Evolutionary conservation across 2,329 filamentous ascomycete genomes (phyloP).

Genomic region (Hymenoscyphus albidus): DNA sequence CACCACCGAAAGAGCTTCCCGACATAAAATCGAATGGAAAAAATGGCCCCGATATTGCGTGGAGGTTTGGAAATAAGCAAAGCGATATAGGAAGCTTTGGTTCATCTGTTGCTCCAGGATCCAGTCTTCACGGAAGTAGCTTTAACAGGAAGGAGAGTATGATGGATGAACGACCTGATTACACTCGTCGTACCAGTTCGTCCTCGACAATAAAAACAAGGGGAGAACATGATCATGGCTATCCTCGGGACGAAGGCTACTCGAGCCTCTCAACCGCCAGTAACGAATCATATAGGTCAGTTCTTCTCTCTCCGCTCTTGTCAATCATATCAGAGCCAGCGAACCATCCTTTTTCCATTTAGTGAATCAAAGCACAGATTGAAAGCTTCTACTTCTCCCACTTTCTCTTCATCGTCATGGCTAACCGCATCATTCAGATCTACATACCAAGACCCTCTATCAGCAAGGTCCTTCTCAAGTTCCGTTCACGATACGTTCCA

Average conservation of each 20-base stretch:
- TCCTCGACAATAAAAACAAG: conserved; percentile 43
- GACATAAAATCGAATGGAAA: conserved; percentile 50
- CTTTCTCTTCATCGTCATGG: not conserved
- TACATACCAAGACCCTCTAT: conserved; percentile 26
- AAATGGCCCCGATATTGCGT: conserved; percentile 60
- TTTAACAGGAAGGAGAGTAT: conserved; percentile 35
- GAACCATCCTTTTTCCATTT: not conserved
- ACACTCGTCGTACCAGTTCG: conserved; percentile 37
- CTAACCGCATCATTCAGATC: conserved; percentile 21
- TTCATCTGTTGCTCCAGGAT: conserved; percentile 45
- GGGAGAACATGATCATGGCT: conserved; percentile 32
- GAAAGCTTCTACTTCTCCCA: not conserved
- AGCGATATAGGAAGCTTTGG: conserved; percentile 41
- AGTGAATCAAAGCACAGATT: too few species aligned
- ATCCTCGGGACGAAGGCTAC: conserved; percentile 36
- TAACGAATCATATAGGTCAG: conserved; percentile 32
- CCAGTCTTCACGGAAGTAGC: conserved; percentile 47
- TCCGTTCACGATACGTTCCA: conserved; percentile 36
- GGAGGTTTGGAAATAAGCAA: conserved; percentile 57
- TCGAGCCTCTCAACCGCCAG: conserved; percentile 36
- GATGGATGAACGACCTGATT: conserved; percentile 29
- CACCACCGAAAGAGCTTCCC: conserved; percentile 56
- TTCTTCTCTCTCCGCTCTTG: conserved; percentile 12
- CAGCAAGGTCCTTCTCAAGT: conserved; percentile 32
- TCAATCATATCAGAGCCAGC: not conserved